phyloP scores from a whole-genome alignment of 352 stramenopile genomes.

The Phytophthora idaei region DNA sequence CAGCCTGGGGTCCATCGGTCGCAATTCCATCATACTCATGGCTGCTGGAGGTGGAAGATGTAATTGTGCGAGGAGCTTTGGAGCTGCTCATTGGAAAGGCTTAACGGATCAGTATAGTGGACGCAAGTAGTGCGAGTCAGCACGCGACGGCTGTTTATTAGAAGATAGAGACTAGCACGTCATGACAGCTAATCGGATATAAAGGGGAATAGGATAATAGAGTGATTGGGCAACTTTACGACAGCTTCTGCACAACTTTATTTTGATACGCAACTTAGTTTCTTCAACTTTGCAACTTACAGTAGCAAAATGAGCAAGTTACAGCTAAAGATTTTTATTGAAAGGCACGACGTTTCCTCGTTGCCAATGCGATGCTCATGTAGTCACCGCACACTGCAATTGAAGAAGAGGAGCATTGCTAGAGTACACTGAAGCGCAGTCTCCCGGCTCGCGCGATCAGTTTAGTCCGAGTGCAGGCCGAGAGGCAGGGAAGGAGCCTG shows the following conservation, averaged over 20 bases:
- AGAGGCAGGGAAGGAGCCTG: constrained; percentile 48
- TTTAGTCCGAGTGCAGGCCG: constrained; percentile 74
- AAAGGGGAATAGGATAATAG: not conserved
- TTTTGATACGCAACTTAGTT: constrained; percentile 6
- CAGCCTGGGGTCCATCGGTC: constrained; percentile 31
- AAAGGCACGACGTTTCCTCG: constrained; percentile 23
- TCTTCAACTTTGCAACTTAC: constrained; percentile 7
- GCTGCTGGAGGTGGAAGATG: constrained; percentile 7
- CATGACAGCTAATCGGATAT: not conserved
- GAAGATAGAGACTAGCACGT: constrained; percentile 4
- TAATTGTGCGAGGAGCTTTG: constrained; percentile 19
- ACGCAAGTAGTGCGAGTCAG: constrained; percentile 17
- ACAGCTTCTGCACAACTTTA: not conserved
- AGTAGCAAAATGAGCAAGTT: too few relatives aligned
- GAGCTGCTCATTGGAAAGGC: constrained; percentile 3
- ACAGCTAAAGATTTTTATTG: constrained; percentile 26
- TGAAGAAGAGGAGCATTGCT: constrained; percentile 25
- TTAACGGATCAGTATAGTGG: constrained; percentile 16
- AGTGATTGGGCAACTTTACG: constrained; percentile 3
- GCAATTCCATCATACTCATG: constrained; percentile 39
- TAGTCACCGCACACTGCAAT: constrained; percentile 15
- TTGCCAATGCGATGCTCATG: constrained; percentile 11
- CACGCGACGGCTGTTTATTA: constrained; percentile 10
- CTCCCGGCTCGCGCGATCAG: constrained; percentile 5
- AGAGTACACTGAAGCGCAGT: constrained; percentile 27